Percentiles rank a stretch among this genome's conserved stretches.
These are phyloP conservation scores for Melaleuca quinquenervia DNA, from an alignment of 345 rosid genomes.

Conservation along the genomic window DNA sequence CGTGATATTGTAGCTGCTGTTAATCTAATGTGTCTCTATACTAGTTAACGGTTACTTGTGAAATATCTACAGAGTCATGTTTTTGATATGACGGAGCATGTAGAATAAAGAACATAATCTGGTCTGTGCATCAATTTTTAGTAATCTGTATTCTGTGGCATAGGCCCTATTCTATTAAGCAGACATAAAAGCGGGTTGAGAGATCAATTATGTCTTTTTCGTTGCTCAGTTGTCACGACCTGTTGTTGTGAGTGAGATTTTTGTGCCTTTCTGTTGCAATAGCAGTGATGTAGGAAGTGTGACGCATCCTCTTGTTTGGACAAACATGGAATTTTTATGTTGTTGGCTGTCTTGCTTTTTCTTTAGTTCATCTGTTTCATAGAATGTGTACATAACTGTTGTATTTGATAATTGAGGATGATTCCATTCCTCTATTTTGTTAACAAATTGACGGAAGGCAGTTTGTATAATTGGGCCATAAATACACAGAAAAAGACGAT, in stretches of 20 bases:
- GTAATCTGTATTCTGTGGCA: background rate
- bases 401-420: background rate
- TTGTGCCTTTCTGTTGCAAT: background rate
- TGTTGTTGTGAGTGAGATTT: background rate
- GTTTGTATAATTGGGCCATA: background rate
- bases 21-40: background rate
- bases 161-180: background rate
- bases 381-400: background rate
- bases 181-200: background rate
- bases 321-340: background rate
- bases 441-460: background rate
- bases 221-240: background rate
- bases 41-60: background rate
- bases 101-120: background rate
- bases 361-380: background rate
- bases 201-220: background rate
- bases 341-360: background rate
- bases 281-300: background rate
- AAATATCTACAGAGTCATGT: background rate
- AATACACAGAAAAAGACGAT: background rate
- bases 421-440: background rate
- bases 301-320: background rate
- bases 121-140: background rate
- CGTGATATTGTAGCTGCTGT: background rate
- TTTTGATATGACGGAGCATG: background rate